phyloP scores from a whole-genome alignment of 2,329 filamentous ascomycete species.

The Verticillium nubilum region DNA sequence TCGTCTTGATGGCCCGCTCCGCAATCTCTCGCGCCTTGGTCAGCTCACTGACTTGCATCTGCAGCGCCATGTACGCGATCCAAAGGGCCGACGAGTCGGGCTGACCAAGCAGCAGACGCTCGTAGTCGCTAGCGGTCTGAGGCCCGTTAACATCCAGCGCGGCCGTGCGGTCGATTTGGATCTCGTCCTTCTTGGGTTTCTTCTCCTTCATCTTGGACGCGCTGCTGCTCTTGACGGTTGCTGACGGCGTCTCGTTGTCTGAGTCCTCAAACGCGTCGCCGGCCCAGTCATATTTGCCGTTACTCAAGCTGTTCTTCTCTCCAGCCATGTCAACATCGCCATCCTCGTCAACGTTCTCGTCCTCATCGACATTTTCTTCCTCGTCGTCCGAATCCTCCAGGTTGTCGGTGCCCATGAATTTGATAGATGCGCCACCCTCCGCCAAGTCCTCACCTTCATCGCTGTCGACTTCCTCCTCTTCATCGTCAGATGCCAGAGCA shows the following conservation, averaged over 20 bases:
- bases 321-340: conserved; percentile 34
- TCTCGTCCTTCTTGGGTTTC: conserved; percentile 70
- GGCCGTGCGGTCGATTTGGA: conserved; percentile 85
- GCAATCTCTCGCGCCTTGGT: conserved; percentile 84
- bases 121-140: conserved; percentile 86
- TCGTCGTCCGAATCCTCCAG: conserved; percentile 22
- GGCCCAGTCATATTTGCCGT: conserved; percentile 83
- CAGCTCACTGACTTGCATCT: conserved; percentile 85
- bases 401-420: conserved; percentile 38
- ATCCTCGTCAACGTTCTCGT: conserved; percentile 33
- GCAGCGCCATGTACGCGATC: conserved; percentile 99
- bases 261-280: conserved; percentile 61
- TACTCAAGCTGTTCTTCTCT: conserved; percentile 30
- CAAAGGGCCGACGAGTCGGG: conserved; percentile 91
- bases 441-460: conserved; percentile 41
- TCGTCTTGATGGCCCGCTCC: conserved; percentile 83
- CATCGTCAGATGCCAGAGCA: conserved; percentile 35
- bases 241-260: conserved; percentile 32
- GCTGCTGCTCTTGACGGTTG: conserved; percentile 9
- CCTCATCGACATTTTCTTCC: conserved; percentile 34
- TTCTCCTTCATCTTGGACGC: conserved; percentile 52
- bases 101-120: conserved; percentile 84
- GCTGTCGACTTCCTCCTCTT: conserved; percentile 40
- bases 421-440: conserved; percentile 35
- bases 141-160: conserved; percentile 85